Conservation (phyloP, 108 stramenopile genomes). For the Skeletonema potamos region DNA sequence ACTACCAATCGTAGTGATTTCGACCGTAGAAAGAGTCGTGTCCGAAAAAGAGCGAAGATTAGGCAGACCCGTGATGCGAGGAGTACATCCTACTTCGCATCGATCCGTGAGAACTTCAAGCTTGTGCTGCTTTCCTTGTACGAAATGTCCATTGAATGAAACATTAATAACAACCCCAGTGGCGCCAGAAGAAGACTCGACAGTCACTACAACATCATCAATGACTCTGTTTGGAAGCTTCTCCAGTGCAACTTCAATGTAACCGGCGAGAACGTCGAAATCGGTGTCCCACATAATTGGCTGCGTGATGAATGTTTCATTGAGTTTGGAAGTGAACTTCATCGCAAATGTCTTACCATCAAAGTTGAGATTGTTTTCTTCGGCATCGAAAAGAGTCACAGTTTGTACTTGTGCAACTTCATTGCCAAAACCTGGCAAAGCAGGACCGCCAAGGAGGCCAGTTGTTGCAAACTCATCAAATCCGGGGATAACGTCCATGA, state of each 20-base stretch:
- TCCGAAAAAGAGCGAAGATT: constrained; percentile 37
- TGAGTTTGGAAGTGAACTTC: constrained; percentile 59
- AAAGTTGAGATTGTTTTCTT: constrained; percentile 39
- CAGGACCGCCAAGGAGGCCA: background rate
- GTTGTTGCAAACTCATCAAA: constrained; percentile 23
- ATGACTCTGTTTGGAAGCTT: constrained; percentile 63
- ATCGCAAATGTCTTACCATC: constrained; percentile 50
- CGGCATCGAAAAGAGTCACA: constrained; percentile 47
- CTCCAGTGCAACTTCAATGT: constrained; percentile 41
- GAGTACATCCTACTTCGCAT: constrained; percentile 60
- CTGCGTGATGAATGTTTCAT: constrained; percentile 60
- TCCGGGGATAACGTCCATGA: constrained; percentile 59
- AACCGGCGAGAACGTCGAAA: constrained; percentile 15
- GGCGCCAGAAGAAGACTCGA: constrained; percentile 13
- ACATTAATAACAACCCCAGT: constrained; percentile 41
- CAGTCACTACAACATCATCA: constrained; percentile 52
- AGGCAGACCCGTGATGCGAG: constrained; percentile 45
- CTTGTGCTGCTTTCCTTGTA: constrained; percentile 60
- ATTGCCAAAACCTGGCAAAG: constrained; percentile 29
- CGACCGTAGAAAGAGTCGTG: constrained; percentile 40
- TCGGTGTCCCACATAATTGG: constrained; percentile 37
- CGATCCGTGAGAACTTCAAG: constrained; percentile 43
- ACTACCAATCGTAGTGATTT: constrained; percentile 44
- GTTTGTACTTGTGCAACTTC: constrained; percentile 53
- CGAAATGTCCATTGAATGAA: constrained; percentile 44